Conservation (phyloP, 768 basidiomycete species). For the Termitomyces sp. region DNA sequence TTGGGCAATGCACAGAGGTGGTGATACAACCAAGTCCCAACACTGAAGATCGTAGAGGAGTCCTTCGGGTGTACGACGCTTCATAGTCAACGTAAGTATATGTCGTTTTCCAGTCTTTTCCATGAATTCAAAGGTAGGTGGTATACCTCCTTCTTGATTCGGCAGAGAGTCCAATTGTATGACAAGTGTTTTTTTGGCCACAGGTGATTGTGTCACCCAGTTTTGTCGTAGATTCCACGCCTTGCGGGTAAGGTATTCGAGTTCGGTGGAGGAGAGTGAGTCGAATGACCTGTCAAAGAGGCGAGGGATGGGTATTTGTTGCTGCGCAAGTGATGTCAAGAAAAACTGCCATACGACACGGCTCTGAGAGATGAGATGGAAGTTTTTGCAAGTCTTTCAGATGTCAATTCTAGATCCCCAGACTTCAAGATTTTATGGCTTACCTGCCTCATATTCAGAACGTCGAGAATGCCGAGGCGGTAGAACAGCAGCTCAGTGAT, state of each 20-base stretch:
- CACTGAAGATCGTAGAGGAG: slow-evolving; percentile 39
- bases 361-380: slow-evolving; percentile 35
- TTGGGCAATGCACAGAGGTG: slow-evolving; percentile 37
- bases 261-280: slow-evolving; percentile 30
- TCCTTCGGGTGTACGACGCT: slow-evolving; percentile 6
- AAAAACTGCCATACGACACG: slow-evolving; percentile 46
- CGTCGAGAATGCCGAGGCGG: slow-evolving; percentile 32
- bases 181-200: slow-evolving; percentile 15
- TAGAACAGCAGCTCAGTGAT: slow-evolving; percentile 38
- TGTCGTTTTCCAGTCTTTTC: slow-evolving; percentile 34
- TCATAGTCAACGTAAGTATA: slow-evolving; percentile 39
- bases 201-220: slow-evolving; percentile 42
- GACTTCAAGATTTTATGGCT: background rate
- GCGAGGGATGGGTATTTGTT: slow-evolving; percentile 40
- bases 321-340: slow-evolving; percentile 34
- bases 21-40: slow-evolving; percentile 41
- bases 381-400: slow-evolving; percentile 39
- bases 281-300: slow-evolving; percentile 24
- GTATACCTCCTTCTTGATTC: slow-evolving; percentile 30
- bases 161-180: slow-evolving; percentile 17
- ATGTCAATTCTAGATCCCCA: background rate
- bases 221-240: slow-evolving; percentile 39
- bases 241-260: slow-evolving; percentile 35
- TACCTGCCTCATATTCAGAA: slow-evolving; percentile 46
- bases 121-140: slow-evolving; percentile 35